These are phyloP conservation scores for Stephanocyclus meneghinianus DNA, from an alignment of 352 stramenopile species.

Conservation along the genomic window DNA sequence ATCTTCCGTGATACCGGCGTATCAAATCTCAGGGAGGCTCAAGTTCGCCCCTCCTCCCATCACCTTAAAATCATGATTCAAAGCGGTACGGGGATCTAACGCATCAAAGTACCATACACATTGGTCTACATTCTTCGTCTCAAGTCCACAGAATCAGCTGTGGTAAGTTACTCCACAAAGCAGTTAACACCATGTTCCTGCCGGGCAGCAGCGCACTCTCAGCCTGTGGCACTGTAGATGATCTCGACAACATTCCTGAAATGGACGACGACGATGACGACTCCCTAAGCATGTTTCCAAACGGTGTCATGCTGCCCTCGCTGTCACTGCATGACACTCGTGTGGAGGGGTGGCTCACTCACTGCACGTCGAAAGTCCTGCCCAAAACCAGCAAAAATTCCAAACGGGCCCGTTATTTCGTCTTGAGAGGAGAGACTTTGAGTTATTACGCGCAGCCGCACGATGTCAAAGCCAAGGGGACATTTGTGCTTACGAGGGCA, in stretches of 20 bases:
- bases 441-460: constrained; percentile 41
- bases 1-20: too few relatives aligned
- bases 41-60: too few relatives aligned
- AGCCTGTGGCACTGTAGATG: constrained; percentile 2
- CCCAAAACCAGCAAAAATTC: constrained; percentile 32
- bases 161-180: not conserved
- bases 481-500: constrained; percentile 41
- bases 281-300: not conserved
- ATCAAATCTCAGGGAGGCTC: too few relatives aligned
- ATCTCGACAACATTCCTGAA: constrained; percentile 5
- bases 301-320: constrained; percentile 1
- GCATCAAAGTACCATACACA: too few relatives aligned
- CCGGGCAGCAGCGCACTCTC: not conserved
- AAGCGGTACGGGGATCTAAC: too few relatives aligned
- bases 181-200: not conserved
- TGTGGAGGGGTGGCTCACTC: constrained; percentile 41
- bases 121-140: too few relatives aligned
- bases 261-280: constrained; percentile 30
- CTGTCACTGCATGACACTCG: constrained; percentile 11
- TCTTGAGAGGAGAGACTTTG: constrained; percentile 40
- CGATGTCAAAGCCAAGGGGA: constrained; percentile 55
- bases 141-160: not conserved
- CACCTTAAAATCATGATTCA: too few relatives aligned
- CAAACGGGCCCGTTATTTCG: constrained; percentile 40
- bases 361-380: constrained; percentile 28